Evolutionary conservation across 2,329 filamentous ascomycete species (phyloP).

Genomic region (Arthroderma sp.): DNA sequence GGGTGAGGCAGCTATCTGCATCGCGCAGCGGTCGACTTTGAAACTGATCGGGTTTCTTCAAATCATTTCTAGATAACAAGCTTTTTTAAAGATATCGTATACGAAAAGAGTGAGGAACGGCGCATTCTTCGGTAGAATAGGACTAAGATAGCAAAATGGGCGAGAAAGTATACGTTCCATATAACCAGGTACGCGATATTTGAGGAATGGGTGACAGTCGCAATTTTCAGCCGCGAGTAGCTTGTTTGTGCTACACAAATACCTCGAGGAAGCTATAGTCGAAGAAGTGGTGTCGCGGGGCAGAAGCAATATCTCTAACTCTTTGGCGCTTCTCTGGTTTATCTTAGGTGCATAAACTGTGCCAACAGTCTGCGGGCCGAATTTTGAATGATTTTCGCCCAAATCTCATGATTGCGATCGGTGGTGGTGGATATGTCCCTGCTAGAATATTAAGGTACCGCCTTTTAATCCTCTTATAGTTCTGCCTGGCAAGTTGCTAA

Average conservation of each 20-base stretch:
- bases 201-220: background rate
- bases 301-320: background rate
- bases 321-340: background rate
- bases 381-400: slow-evolving; percentile 81
- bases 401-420: slow-evolving; percentile 96
- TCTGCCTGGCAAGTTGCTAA: background rate
- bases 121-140: background rate
- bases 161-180: slow-evolving; percentile 78
- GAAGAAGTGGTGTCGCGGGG: background rate
- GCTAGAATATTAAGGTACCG: slow-evolving; percentile 75
- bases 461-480: background rate
- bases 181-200: slow-evolving; percentile 62
- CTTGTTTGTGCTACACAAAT: background rate
- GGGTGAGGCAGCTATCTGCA: too few relatives aligned
- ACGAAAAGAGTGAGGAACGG: too few relatives aligned
- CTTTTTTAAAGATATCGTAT: too few relatives aligned
- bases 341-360: slow-evolving; percentile 84
- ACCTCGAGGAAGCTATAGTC: background rate
- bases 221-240: background rate
- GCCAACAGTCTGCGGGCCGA: slow-evolving; percentile 66
- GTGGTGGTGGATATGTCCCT: slow-evolving; percentile 91
- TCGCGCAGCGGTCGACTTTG: too few relatives aligned
- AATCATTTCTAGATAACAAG: too few relatives aligned
- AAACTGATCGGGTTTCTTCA: too few relatives aligned
- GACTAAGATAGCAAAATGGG: slow-evolving; percentile 48